Evolutionary conservation across 208 protist species (phyloP).

Genomic region (Leishmania braziliensis): DNA sequence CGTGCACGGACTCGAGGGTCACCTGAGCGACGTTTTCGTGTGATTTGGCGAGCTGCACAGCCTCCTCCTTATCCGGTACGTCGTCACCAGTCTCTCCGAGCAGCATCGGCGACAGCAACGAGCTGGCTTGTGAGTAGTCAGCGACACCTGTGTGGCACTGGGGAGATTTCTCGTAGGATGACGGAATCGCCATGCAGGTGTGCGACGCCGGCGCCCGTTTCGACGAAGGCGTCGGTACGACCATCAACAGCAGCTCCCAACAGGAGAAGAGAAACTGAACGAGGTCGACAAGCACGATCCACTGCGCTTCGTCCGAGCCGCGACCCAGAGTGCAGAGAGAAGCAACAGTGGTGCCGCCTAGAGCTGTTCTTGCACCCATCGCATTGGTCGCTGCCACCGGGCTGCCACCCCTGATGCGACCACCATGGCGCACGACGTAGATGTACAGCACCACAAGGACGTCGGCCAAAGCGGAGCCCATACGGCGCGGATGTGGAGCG

Average conservation of each 20-base stretch:
- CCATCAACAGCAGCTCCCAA: constrained; percentile 27
- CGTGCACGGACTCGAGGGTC: neutral
- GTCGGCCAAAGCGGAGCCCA: constrained; percentile 14
- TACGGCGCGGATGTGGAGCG: neutral
- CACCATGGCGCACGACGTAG: constrained; percentile 7
- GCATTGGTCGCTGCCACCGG: neutral
- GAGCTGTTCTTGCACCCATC: neutral
- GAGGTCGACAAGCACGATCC: constrained; percentile 23
- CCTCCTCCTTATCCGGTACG: neutral
- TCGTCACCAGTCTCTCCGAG: constrained; percentile 1
- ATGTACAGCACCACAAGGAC: constrained; percentile 14
- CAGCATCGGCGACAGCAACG: neutral
- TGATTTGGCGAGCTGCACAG: neutral
- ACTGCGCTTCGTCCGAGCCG: neutral
- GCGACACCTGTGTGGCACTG: neutral
- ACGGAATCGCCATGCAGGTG: neutral
- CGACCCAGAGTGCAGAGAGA: neutral
- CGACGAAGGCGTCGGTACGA: neutral
- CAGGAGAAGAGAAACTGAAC: constrained; percentile 20
- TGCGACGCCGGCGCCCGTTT: neutral
- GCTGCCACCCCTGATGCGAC: neutral
- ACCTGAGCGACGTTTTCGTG: constrained; percentile 1
- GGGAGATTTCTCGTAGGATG: neutral
- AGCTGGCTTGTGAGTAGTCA: neutral
- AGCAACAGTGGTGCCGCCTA: neutral